Evolutionary conservation across 73 alveolate genomes (phyloP).

Genomic region (Breviolum minutum): DNA sequence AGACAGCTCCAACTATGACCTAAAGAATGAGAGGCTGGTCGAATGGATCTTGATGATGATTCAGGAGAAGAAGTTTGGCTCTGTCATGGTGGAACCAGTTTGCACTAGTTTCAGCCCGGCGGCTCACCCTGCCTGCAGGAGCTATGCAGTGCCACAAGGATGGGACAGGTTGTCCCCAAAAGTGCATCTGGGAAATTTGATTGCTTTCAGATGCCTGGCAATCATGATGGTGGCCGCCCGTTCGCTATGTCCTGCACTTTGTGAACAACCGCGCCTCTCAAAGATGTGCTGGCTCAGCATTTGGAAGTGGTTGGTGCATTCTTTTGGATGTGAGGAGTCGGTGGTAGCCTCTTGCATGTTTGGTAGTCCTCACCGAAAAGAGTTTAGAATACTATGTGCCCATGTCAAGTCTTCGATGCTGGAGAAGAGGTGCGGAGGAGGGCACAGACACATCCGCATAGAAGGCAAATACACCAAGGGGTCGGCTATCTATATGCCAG

Average conservation of each 20-base stretch:
- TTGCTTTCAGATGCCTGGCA: background rate
- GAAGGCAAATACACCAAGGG: background rate
- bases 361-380: background rate
- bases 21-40: background rate
- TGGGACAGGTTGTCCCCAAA: background rate
- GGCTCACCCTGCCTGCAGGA: background rate
- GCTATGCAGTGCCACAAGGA: background rate
- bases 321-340: background rate
- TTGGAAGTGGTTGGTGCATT: background rate
- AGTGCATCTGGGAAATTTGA: background rate
- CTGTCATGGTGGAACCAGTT: background rate
- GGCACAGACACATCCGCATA: background rate
- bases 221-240: background rate
- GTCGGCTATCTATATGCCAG: background rate
- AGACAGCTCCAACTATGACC: background rate
- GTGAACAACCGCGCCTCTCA: background rate
- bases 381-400: background rate
- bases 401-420: background rate
- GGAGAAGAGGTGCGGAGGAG: slow-evolving; percentile 8
- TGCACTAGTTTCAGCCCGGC: background rate
- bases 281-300: background rate
- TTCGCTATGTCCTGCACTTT: background rate
- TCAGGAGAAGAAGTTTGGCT: background rate
- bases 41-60: slow-evolving; percentile 16
- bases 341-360: background rate